Percentiles rank a stretch among this genome's conserved stretches.
Evolutionary conservation across 257 asterid genomes (phyloP).

Genomic region (Anisodus tanguticus): DNA sequence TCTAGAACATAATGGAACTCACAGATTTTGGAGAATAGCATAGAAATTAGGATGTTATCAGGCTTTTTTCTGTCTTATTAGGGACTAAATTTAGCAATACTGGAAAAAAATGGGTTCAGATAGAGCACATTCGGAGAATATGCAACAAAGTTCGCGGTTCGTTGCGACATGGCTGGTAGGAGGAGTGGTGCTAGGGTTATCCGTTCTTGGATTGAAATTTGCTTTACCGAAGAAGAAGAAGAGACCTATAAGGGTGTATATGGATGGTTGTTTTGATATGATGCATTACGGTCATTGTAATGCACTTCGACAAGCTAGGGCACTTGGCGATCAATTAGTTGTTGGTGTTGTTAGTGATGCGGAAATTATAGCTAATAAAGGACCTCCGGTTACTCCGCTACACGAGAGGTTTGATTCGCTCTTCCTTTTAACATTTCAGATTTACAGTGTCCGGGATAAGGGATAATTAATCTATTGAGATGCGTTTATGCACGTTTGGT

Average conservation of each 20-base stretch:
- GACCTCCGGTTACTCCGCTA: conserved; percentile 96
- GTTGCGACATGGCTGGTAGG: conserved; percentile 69
- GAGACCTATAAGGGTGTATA: conserved; percentile 87
- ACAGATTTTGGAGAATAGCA: conserved; percentile 11
- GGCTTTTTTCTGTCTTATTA: background rate
- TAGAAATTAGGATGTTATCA: background rate
- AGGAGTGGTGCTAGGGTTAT: conserved; percentile 64
- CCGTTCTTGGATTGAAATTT: conserved; percentile 63
- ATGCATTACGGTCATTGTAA: conserved; percentile 99
- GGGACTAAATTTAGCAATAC: background rate
- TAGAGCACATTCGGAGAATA: conserved; percentile 40
- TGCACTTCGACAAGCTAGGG: conserved; percentile 97
- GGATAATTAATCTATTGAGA: no score
- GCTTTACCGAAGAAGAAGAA: conserved; percentile 64
- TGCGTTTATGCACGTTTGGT: no score
- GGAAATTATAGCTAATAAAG: conserved; percentile 84
- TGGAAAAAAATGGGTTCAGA: conserved; percentile 52
- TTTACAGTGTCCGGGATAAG: background rate
- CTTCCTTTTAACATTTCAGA: conserved; percentile 14
- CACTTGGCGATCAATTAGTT: conserved; percentile 93
- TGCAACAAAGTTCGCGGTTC: conserved; percentile 50
- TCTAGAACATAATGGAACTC: background rate
- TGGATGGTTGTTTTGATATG: conserved; percentile 99
- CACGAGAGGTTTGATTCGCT: conserved; percentile 62
- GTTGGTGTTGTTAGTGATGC: conserved; percentile 97